Percentiles rank a stretch among this genome's conserved stretches.
Evolutionary conservation across 768 basidiomycete genomes (phyloP).

Genomic region (Tulasnella sp.): DNA sequence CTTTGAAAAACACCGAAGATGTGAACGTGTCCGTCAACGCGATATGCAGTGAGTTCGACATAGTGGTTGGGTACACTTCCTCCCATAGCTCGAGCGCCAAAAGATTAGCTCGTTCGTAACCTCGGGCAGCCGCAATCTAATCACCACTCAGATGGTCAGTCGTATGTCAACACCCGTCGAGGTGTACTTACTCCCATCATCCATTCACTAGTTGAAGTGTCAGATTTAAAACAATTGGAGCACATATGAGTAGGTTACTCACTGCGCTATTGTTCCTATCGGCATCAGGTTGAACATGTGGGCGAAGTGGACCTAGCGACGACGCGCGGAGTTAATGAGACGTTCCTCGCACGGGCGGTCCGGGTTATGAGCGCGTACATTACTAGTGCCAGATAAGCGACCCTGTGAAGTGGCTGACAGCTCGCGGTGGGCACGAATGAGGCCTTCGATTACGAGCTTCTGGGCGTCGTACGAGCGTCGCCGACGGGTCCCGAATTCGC

Average conservation of each 20-base stretch:
- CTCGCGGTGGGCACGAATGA: slow-evolving; percentile 58
- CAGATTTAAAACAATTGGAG: slow-evolving; percentile 19
- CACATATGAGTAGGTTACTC: slow-evolving; percentile 29
- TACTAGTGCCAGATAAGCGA: slow-evolving; percentile 74
- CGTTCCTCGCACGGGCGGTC: neutral
- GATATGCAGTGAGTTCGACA: slow-evolving; percentile 44
- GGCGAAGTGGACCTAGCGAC: slow-evolving; percentile 70
- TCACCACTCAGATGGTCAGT: neutral
- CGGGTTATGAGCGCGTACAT: slow-evolving; percentile 47
- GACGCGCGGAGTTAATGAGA: neutral
- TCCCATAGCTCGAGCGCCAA: slow-evolving; percentile 84
- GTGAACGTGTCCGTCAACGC: slow-evolving; percentile 96
- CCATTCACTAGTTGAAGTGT: slow-evolving; percentile 56
- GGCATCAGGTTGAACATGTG: slow-evolving; percentile 56
- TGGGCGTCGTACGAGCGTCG: slow-evolving; percentile 67
- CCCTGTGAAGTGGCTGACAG: slow-evolving; percentile 36
- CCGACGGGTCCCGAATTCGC: slow-evolving; percentile 82
- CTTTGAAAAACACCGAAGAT: slow-evolving; percentile 76
- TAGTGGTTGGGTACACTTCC: slow-evolving; percentile 45
- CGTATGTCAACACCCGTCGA: neutral
- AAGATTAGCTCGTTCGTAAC: slow-evolving; percentile 70
- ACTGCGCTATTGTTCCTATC: slow-evolving; percentile 85
- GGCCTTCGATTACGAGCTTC: slow-evolving; percentile 61
- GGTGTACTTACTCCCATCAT: slow-evolving; percentile 66
- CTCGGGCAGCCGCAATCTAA: slow-evolving; percentile 73